Conservation (phyloP, 208 protist genomes). For the Trypanosoma melophagium region DNA sequence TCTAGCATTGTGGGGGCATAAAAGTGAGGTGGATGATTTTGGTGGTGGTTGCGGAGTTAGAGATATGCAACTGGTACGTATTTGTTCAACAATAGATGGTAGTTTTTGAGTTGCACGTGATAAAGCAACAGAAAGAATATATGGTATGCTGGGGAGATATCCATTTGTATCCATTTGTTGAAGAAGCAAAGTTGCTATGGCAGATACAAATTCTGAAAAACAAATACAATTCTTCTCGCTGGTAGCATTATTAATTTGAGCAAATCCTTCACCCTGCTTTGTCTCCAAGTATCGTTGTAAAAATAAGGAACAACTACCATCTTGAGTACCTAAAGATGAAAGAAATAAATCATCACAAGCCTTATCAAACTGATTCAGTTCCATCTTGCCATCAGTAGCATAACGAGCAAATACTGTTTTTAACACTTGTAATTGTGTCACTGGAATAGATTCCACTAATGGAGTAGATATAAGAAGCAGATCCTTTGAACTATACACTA, state of each 20-base stretch:
- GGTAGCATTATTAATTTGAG: not conserved
- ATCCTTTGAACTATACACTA: constrained; percentile 26
- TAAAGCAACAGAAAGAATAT: constrained; percentile 29
- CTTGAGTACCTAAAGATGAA: not conserved
- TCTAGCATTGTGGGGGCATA: constrained; percentile 38
- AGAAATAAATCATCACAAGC: constrained; percentile 18
- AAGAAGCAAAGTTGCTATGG: constrained; percentile 33
- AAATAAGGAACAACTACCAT: constrained; percentile 11
- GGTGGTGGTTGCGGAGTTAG: not conserved
- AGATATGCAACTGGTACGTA: not conserved
- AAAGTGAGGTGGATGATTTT: not conserved
- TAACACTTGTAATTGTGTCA: constrained; percentile 22
- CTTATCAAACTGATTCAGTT: constrained; percentile 19
- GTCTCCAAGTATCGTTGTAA: not conserved
- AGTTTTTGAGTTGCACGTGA: constrained; percentile 4
- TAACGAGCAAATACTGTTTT: constrained; percentile 23
- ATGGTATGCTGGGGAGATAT: constrained; percentile 26
- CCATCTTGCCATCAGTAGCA: constrained; percentile 14
- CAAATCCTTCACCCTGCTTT: not conserved
- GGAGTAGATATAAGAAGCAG: constrained; percentile 29
- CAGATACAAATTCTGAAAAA: constrained; percentile 41
- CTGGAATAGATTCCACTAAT: constrained; percentile 26
- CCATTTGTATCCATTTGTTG: constrained; percentile 12
- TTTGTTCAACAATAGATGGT: not conserved
- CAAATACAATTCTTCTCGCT: not conserved